Evolutionary conservation across 768 basidiomycete genomes (phyloP), one percentile per base, ranked within the genome.

Genomic region (Tylopilus vinaceipallidus): DNA sequence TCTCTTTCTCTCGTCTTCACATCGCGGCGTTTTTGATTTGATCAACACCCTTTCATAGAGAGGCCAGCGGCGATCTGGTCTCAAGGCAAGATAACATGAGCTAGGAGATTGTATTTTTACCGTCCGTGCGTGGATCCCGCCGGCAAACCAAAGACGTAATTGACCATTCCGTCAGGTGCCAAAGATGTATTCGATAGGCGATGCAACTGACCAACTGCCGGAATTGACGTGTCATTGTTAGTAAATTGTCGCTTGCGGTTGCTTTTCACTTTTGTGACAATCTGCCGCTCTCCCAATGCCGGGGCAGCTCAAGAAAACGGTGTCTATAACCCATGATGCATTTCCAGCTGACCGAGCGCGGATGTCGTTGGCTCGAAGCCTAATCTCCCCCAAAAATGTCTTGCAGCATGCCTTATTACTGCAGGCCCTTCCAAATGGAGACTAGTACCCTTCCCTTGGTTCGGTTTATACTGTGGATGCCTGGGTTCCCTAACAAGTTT

Each of bases 131-230:
- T 49, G n/a, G n/a, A n/a, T 22, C 17, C 24, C n/a, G n/a, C 22
- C n/a, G 10, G 20, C n/a, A n/a, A n/a, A n/a, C n/a, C n/a, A 20
- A 64, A 58, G 48, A 57, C 61, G 61, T 64, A 61, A 62, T 38
- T 8, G 35, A 24, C 19, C 41, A 19, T 45, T 36, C 42, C 17
- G 40, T 30, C 33, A 9, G 47, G 30, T 22, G 41, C 26, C 20
- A 42, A 42, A 29, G n/a, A 34, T 49, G 19, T 45, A 53, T 56
- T 35, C 36, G 49, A 35, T 38, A 36, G 24, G 38, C 32, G 4
- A 38, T 32, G 16, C 36, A 36, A 23, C 22, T 42, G 42, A 24
- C 39, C 23, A 44, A 23, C 24, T 30, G 41, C 38, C 39, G 14
- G 23, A 14, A 33, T 27, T 42, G 45, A 51, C 45, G 11, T 41